Base-by-base conservation (phyloP, 2,329 filamentous ascomycete species). In the Massarina eburnea region DNA sequence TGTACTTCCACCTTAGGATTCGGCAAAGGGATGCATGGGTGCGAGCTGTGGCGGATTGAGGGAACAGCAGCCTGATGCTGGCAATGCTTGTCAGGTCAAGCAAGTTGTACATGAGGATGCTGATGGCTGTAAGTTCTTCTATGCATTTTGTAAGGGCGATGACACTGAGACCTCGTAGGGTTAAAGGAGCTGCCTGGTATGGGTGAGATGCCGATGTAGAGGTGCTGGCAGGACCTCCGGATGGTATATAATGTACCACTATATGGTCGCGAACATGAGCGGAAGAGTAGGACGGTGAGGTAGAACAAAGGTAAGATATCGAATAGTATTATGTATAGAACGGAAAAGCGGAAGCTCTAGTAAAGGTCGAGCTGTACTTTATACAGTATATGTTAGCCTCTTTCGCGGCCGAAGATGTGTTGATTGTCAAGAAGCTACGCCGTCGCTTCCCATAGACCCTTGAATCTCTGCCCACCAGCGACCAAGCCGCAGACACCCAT, bases 401-500 rank as follows among this genome's bases (percentile, higher is more conserved):
- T n/a, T n/a, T n/a, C n/a, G n/a, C n/a, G n/a, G n/a, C n/a, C n/a
- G n/a, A n/a, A n/a, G n/a, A n/a, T n/a, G n/a, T n/a, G n/a, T n/a
- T n/a, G n/a, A n/a, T n/a, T n/a, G n/a, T n/a, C n/a, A n/a, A n/a
- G n/a, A n/a, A n/a, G n/a, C 20, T 24, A 33, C 20, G 18, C 29
- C 17, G 48, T 51, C 21, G 38, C 39, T 18, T 41, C 50, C 62
- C 62, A 66, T 34, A 66, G 38, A 18, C 58, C 59, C 42, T 53
- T 61, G 14, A 55, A 46, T 42, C 62, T 58, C 33, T 58, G 57
- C 26, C 68, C 59, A 1, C 72, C 71, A 15, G 72, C 73, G 22
- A 74, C 59, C 32, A 66, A 55, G 39, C 73, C 73, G 57, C 67
- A 72, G 21, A 66, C 49, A 0, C 73, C 73, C 72, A 75, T 74